Conservation (phyloP, 1,139 yeast species). For the Kazachstania sp. region DNA sequence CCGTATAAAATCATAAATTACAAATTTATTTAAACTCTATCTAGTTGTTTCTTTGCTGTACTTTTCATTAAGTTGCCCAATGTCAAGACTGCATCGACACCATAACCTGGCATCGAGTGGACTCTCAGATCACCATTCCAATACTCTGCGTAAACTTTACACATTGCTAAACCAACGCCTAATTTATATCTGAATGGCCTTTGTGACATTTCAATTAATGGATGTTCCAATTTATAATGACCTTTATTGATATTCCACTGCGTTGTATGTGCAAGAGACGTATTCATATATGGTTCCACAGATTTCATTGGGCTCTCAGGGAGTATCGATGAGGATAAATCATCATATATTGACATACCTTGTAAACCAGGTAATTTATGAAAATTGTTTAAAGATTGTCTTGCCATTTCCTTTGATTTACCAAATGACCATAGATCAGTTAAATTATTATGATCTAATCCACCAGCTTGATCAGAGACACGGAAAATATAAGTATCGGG, state of each 20-base stretch:
- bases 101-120: slow-evolving; percentile 82
- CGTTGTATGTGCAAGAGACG: slow-evolving; percentile 34
- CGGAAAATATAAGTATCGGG: slow-evolving; percentile 63
- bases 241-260: slow-evolving; percentile 26
- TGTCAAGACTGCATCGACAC: slow-evolving; percentile 77
- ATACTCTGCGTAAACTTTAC: slow-evolving; percentile 85
- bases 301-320: slow-evolving; percentile 2
- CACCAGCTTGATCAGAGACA: slow-evolving; percentile 88
- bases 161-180: slow-evolving; percentile 87
- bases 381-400: slow-evolving; percentile 50
- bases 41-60: slow-evolving; percentile 57
- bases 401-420: slow-evolving; percentile 51
- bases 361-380: slow-evolving; percentile 56
- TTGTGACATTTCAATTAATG: slow-evolving; percentile 47
- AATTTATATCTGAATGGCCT: slow-evolving; percentile 67
- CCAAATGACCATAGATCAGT: slow-evolving; percentile 76
- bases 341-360: slow-evolving; percentile 28
- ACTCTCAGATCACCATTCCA: slow-evolving; percentile 88
- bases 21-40: slow-evolving; percentile 48
- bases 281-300: slow-evolving; percentile 24
- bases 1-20: neutral
- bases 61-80: slow-evolving; percentile 70
- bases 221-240: slow-evolving; percentile 31
- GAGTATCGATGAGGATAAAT: slow-evolving; percentile 11
- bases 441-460: slow-evolving; percentile 33